Percentiles rank a stretch among this genome's conserved stretches.
These are phyloP conservation scores for Flaveria trinervia DNA, from an alignment of 129 eudicot genomes.

Conservation along the genomic window DNA sequence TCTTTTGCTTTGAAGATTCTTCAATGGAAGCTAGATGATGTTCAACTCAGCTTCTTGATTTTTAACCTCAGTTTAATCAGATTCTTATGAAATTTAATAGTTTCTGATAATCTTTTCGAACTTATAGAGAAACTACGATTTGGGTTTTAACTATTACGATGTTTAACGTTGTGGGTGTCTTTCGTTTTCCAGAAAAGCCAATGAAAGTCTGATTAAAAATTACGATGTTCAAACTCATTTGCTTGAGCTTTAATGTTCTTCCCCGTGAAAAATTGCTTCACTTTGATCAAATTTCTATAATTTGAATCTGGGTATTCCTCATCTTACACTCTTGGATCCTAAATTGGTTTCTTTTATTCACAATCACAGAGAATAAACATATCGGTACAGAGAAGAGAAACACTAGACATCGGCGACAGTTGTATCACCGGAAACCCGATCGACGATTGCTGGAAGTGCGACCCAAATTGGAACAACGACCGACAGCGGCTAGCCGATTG, in stretches of 20 bases:
- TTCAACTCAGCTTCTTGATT: too few relatives aligned
- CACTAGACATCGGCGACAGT: conserved; percentile 32
- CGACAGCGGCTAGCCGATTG: conserved; percentile 63
- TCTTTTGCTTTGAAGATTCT: too few relatives aligned
- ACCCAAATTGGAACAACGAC: conserved; percentile 52
- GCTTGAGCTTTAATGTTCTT: too few relatives aligned
- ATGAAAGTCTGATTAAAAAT: too few relatives aligned
- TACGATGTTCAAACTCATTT: too few relatives aligned
- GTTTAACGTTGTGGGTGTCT: conserved; percentile 22
- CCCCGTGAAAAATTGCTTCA: not conserved
- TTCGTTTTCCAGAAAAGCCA: conserved; percentile 8
- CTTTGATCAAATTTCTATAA: not conserved
- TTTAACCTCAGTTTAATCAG: too few relatives aligned
- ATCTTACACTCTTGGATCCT: not conserved
- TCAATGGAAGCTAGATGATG: too few relatives aligned
- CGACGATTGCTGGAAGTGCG: conserved; percentile 77
- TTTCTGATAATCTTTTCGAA: not conserved
- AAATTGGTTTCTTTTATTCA: not conserved
- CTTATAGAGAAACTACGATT: conserved; percentile 9
- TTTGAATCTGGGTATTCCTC: conserved; percentile 14
- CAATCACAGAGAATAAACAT: conserved; percentile 46
- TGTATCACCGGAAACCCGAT: conserved; percentile 70
- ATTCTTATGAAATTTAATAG: not conserved
- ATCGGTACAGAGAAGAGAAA: conserved; percentile 60
- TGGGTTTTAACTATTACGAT: conserved; percentile 27